Base-by-base conservation (phyloP, 371 early-diverging fungal species). In the Mucor plumbeus region DNA sequence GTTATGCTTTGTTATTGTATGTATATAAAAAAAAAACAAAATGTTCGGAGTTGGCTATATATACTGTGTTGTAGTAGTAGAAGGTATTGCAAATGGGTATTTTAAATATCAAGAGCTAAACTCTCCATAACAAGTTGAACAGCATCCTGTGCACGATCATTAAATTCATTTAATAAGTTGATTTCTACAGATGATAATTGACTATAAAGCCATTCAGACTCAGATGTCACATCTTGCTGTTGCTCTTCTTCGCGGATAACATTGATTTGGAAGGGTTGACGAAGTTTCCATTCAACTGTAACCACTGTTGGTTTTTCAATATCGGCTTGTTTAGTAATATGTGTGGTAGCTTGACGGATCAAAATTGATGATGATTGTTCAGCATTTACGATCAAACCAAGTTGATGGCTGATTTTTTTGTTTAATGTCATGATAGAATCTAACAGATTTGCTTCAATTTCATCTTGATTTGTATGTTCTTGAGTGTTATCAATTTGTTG, bases 361-460 rank as follows among this genome's bases (percentile, higher is more conserved):
- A 78, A 60, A 17, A 70, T 72, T 41, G 54, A 17, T 13, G 78
- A 67, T 3, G 78, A 59, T 57, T 73, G 69, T 41, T 74, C 48
- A 31, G 76, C 76, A 43, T 74, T 73, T 14, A 78, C 58, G 6
- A 76, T 71, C 7, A 67, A 59, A 6, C 76, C 79, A 41, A 78
- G 66, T 39, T 78, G 76, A 63, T 69, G 68, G 19, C 76, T 69
- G 43, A 78, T 64, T 34, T 71, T 71, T 41, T 73, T 64, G 38
- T 78, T 78, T 15, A 78, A 59, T 1, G 53, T 38, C 35, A 65
- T 33, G 57, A 69, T 55, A 3, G 64, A 53, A 9, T 50, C 59
- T 0, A 59, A 33, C 43, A 70, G 54, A 11, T 40, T 40, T 14
- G 34, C 9, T 15, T 65, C 70, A 21, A 67, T 54, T 41, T 63